phyloP scores from a whole-genome alignment of 768 basidiomycete species.

The Gymnopilus junonius region DNA sequence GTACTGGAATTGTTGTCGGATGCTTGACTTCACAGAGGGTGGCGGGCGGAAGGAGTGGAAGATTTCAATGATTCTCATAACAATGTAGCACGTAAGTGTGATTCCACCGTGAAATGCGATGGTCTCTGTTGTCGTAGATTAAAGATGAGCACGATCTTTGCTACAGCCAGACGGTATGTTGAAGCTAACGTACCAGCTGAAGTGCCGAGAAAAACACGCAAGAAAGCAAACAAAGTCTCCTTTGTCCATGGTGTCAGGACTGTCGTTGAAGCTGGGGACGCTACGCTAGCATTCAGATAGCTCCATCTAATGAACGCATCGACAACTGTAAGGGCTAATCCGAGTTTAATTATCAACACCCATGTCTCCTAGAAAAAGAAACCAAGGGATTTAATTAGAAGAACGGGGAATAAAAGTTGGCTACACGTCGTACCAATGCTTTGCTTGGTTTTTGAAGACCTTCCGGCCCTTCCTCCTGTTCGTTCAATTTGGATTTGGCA shows the following conservation, averaged over 20 bases:
- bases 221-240: constrained; percentile 52
- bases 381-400: neutral
- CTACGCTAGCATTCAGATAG: constrained; percentile 54
- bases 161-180: neutral
- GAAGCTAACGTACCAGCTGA: constrained; percentile 50
- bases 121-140: constrained; percentile 55
- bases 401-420: neutral
- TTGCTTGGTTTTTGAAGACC: neutral
- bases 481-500: neutral
- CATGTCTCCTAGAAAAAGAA: constrained; percentile 53
- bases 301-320: constrained; percentile 87
- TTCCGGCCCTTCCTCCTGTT: neutral
- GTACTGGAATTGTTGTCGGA: constrained; percentile 67
- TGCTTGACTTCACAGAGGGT: constrained; percentile 43
- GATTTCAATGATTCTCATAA: constrained; percentile 48
- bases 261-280: neutral
- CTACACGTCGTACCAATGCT: neutral
- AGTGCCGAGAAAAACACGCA: constrained; percentile 68
- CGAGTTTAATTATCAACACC: constrained; percentile 62
- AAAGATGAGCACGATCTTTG: neutral
- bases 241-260: constrained; percentile 50
- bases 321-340: constrained; percentile 57
- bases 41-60: constrained; percentile 26
- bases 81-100: constrained; percentile 55
- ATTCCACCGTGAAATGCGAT: constrained; percentile 75